These are phyloP conservation scores for Drosera spatulata DNA, from an alignment of 179 eudicot genomes.

Conservation along the genomic window DNA sequence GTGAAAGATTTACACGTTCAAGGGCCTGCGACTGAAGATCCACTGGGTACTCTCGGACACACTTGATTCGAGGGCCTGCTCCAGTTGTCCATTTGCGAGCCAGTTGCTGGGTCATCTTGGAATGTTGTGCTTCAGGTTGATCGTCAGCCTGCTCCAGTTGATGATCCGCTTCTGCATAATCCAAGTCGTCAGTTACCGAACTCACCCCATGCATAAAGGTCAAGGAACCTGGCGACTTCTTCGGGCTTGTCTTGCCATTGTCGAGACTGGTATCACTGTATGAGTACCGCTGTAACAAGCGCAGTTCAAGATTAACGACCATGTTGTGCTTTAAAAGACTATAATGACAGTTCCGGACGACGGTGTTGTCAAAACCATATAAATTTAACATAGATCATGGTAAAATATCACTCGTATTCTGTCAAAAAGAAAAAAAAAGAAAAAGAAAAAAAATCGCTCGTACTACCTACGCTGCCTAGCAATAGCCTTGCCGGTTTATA, in stretches of 20 bases:
- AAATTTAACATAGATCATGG: too few relatives aligned
- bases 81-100: slow-evolving; percentile 61
- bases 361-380: too few relatives aligned
- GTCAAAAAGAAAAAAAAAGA: too few relatives aligned
- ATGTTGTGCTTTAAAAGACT: too few relatives aligned
- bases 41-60: slow-evolving; percentile 52
- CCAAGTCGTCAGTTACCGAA: not conserved
- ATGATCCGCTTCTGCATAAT: not conserved
- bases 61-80: slow-evolving; percentile 56
- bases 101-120: slow-evolving; percentile 23
- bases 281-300: slow-evolving; percentile 46
- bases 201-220: not conserved
- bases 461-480: too few relatives aligned
- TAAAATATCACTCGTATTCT: too few relatives aligned
- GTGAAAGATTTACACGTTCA: slow-evolving; percentile 55
- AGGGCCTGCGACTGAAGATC: slow-evolving; percentile 51
- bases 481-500: too few relatives aligned
- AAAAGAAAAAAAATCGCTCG: too few relatives aligned
- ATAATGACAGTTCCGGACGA: too few relatives aligned
- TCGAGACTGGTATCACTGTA: slow-evolving; percentile 40
- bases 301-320: not conserved
- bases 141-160: not conserved
- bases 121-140: slow-evolving; percentile 3
- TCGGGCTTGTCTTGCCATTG: slow-evolving; percentile 17
- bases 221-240: slow-evolving; percentile 1